phyloP scores from a whole-genome alignment of 768 basidiomycete genomes.

The Ramaria sp. region DNA sequence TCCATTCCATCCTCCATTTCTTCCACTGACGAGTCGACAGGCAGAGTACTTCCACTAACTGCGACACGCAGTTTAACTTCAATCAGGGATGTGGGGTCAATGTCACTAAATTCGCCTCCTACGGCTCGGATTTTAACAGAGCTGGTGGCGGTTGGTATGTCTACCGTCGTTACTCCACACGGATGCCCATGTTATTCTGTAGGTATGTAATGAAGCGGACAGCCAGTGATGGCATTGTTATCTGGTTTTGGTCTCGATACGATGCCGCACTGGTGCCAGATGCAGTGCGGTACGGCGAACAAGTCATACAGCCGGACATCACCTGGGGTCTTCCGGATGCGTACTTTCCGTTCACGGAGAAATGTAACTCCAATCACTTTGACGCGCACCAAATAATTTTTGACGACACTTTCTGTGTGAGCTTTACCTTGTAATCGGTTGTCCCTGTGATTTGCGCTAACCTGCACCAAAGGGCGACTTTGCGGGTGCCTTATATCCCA shows the following conservation, averaged over 20 bases:
- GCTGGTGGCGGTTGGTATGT: slow-evolving; percentile 45
- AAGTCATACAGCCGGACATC: slow-evolving; percentile 5
- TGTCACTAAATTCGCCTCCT: slow-evolving; percentile 25
- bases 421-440: slow-evolving; percentile 12
- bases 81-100: slow-evolving; percentile 55
- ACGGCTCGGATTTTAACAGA: slow-evolving; percentile 37
- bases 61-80: slow-evolving; percentile 36
- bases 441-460: background rate
- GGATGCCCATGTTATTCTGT: background rate
- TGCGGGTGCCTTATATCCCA: slow-evolving; percentile 34
- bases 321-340: slow-evolving; percentile 40
- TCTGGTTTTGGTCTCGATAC: slow-evolving; percentile 54
- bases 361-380: slow-evolving; percentile 47
- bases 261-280: slow-evolving; percentile 33
- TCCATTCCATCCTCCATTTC: too few relatives aligned
- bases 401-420: slow-evolving; percentile 52
- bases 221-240: slow-evolving; percentile 30
- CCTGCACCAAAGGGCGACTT: slow-evolving; percentile 38
- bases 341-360: slow-evolving; percentile 29
- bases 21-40: slow-evolving; percentile 19
- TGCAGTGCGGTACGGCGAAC: slow-evolving; percentile 22
- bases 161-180: background rate
- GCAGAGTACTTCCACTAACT: slow-evolving; percentile 29
- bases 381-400: slow-evolving; percentile 43
- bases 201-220: slow-evolving; percentile 35